phyloP scores from a whole-genome alignment of 352 stramenopile genomes.

The Globisporangium acanthophoron region DNA sequence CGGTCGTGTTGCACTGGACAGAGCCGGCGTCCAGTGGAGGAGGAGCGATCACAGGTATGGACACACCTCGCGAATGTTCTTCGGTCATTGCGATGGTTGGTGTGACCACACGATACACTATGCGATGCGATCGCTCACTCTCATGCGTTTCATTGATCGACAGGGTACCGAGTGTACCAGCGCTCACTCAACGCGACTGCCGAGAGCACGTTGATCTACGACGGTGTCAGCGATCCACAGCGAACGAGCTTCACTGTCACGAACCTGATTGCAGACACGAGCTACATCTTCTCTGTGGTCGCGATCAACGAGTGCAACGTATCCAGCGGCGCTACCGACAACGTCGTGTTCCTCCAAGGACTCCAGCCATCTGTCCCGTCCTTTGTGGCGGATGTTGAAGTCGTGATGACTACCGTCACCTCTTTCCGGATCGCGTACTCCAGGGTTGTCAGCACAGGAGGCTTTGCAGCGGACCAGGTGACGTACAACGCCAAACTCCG shows the following conservation, averaged over 20 bases:
- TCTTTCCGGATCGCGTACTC: conserved; percentile 23
- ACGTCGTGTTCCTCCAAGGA: conserved; percentile 16
- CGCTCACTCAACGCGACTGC: not conserved
- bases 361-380: conserved; percentile 14
- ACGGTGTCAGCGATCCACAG: conserved; percentile 13
- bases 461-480: conserved; percentile 15
- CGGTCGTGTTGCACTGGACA: conserved; percentile 22
- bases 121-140: not conserved
- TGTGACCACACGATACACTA: too few species aligned
- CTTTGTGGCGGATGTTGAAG: conserved; percentile 9
- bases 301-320: conserved; percentile 43
- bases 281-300: conserved; percentile 33
- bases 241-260: conserved; percentile 13
- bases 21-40: conserved; percentile 34
- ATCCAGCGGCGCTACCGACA: conserved; percentile 10
- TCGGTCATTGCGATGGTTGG: not conserved
- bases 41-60: conserved; percentile 28
- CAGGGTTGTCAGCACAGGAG: conserved; percentile 21
- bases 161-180: conserved; percentile 27
- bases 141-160: not conserved
- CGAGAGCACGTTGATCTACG: conserved; percentile 16
- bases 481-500: conserved; percentile 18
- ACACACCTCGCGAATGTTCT: not conserved
- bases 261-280: conserved; percentile 18
- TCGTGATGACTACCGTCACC: conserved; percentile 20